These are phyloP conservation scores for Jamesozyma hellenica DNA, from an alignment of 805 yeast species.

Conservation along the genomic window DNA sequence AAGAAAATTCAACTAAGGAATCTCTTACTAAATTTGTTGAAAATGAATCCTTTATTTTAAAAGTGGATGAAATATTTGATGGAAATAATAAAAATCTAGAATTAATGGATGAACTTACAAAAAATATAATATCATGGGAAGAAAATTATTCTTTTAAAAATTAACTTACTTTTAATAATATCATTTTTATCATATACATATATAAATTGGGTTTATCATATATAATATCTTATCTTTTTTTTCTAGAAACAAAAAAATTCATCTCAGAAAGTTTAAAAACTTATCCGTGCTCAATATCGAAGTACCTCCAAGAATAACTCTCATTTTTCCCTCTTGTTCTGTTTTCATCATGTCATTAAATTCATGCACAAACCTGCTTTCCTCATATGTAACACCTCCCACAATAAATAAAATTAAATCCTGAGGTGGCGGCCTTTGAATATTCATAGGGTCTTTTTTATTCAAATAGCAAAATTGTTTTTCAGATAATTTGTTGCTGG, in stretches of 20 bases:
- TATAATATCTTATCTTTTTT: neutral
- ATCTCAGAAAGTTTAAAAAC: slow-evolving; percentile 26
- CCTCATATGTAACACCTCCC: slow-evolving; percentile 92
- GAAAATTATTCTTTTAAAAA: slow-evolving; percentile 38
- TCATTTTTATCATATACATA: slow-evolving; percentile 1
- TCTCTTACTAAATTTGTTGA: slow-evolving; percentile 39
- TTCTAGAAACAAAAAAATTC: neutral
- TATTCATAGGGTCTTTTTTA: neutral
- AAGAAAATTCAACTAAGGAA: slow-evolving; percentile 54
- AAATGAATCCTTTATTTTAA: slow-evolving; percentile 31
- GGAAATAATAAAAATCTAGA: slow-evolving; percentile 50
- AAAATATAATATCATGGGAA: slow-evolving; percentile 70
- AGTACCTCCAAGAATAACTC: slow-evolving; percentile 77
- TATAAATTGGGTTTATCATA: too few species aligned
- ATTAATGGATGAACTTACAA: slow-evolving; percentile 64
- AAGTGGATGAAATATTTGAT: slow-evolving; percentile 36
- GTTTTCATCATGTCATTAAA: slow-evolving; percentile 38
- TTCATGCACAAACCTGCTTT: slow-evolving; percentile 71
- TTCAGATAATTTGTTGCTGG: slow-evolving; percentile 29
- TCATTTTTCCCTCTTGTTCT: slow-evolving; percentile 37
- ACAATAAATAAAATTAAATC: slow-evolving; percentile 64
- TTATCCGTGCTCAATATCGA: slow-evolving; percentile 39
- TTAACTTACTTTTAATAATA: neutral
- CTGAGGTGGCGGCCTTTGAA: slow-evolving; percentile 32
- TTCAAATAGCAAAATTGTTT: slow-evolving; percentile 31